These are phyloP conservation scores for Trichosporon sp. DNA, from an alignment of 1,284 basidiomycete genomes.

Conservation along the genomic window DNA sequence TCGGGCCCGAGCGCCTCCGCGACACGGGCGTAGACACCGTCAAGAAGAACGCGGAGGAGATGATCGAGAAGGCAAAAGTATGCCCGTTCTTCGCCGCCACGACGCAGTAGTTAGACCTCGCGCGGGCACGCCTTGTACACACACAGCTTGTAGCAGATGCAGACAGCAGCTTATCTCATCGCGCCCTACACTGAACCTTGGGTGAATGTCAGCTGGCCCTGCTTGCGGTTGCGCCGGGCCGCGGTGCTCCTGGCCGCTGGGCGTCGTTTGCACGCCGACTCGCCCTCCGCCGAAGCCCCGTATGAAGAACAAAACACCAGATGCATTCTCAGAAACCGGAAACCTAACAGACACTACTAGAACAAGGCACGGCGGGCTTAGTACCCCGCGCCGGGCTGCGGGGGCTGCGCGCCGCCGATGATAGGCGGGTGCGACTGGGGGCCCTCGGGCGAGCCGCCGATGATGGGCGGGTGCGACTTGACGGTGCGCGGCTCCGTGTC, in stretches of 20 bases:
- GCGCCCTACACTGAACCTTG: not conserved
- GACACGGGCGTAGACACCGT: not conserved
- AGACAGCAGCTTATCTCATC: not conserved
- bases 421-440: not conserved
- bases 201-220: no score
- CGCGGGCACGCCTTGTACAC: not conserved
- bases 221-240: no score
- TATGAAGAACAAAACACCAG: not conserved
- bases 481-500: not conserved
- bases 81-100: conserved; percentile 12
- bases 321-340: not conserved
- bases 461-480: not conserved
- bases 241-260: no score
- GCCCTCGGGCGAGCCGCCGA: not conserved
- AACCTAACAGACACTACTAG: not conserved
- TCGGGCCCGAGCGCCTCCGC: conserved; percentile 8
- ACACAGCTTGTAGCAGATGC: not conserved
- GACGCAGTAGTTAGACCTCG: not conserved
- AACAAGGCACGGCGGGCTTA: not conserved
- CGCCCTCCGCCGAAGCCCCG: no score
- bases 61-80: not conserved
- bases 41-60: not conserved
- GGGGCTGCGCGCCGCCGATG: not conserved
- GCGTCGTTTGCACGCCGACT: no score
- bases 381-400: not conserved